Evolutionary conservation across 352 stramenopile genomes (phyloP).

Genomic region (Phytophthora podocarpi): DNA sequence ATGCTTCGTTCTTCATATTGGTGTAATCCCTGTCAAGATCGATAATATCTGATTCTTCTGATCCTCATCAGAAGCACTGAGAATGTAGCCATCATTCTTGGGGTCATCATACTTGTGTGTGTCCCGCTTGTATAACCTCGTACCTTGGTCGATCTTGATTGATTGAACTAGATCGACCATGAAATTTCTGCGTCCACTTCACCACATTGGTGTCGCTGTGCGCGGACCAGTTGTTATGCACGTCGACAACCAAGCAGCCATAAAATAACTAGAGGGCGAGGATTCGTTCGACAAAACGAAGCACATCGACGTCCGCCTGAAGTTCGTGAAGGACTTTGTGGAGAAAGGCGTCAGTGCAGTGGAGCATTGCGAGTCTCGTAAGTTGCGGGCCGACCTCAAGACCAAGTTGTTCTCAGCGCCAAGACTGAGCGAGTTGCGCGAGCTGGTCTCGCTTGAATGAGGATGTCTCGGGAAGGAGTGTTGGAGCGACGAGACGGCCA

Average conservation of each 20-base stretch:
- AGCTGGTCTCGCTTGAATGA: background rate
- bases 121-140: no score
- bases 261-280: conserved; percentile 39
- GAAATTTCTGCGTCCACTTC: no score
- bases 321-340: background rate
- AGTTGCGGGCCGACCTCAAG: background rate
- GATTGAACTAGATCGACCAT: no score
- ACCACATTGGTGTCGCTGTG: background rate
- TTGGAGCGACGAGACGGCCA: background rate
- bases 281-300: background rate
- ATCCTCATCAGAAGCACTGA: no score
- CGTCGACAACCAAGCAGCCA: conserved; percentile 17
- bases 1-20: no score
- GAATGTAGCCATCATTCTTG: no score
- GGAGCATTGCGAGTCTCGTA: background rate
- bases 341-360: background rate
- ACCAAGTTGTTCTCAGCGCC: background rate
- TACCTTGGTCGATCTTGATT: no score
- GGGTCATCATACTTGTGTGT: no score
- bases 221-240: background rate
- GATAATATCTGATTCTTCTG: no score
- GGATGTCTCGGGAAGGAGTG: background rate
- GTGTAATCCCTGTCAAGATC: no score
- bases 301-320: background rate
- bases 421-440: background rate